A percentile compares a stretch with the other conserved stretches of the same genome.
These are phyloP conservation scores for Salmacisia buchloeana DNA, from an alignment of 1,284 basidiomycete species.

Conservation along the genomic window DNA sequence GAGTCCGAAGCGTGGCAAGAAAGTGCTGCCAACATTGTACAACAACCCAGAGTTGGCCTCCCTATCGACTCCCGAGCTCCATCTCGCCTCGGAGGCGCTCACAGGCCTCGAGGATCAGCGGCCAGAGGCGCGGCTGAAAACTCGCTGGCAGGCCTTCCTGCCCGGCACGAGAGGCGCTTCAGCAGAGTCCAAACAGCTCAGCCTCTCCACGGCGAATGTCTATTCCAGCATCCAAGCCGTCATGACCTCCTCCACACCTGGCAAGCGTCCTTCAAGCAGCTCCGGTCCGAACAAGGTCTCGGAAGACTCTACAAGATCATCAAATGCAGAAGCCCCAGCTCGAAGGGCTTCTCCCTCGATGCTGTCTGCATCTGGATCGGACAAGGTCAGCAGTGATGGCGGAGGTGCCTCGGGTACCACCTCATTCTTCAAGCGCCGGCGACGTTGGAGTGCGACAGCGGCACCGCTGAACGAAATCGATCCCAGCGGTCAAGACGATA, in stretches of 20 bases:
- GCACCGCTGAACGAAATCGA: neutral
- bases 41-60: conserved; percentile 29
- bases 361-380: conserved; percentile 13
- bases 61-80: conserved; percentile 35
- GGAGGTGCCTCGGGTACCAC: conserved; percentile 12
- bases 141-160: neutral
- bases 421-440: conserved; percentile 4
- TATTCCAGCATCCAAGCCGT: conserved; percentile 28
- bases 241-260: conserved; percentile 23
- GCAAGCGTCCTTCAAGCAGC: conserved; percentile 18
- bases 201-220: conserved; percentile 13
- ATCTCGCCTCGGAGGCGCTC: conserved; percentile 35
- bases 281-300: conserved; percentile 10
- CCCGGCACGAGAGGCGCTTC: neutral
- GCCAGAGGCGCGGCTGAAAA: neutral
- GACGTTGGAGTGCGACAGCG: conserved; percentile 7
- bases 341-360: conserved; percentile 12
- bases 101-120: conserved; percentile 25
- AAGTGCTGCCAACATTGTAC: neutral
- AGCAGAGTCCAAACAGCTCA: conserved; percentile 14
- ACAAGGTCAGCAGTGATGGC: conserved; percentile 26
- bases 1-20: neutral
- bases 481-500: neutral
- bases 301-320: neutral
- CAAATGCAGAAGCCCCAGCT: conserved; percentile 8